Conservation (phyloP, 139 green algal species). For the Astrephomene gubernaculifera region DNA sequence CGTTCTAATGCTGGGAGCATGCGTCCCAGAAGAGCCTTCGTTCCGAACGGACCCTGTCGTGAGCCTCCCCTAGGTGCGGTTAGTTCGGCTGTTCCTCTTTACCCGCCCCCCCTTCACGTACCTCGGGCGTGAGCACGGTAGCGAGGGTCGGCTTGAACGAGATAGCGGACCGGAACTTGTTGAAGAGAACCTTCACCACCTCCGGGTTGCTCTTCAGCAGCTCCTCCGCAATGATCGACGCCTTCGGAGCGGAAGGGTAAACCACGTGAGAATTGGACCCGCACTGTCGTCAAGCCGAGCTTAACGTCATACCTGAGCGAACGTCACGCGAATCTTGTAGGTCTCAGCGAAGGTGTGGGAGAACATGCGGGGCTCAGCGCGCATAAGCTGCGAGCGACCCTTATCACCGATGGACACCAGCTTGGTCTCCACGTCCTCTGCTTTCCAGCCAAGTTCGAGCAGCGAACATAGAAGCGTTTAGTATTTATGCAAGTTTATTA, state of each 20-base stretch:
- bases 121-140: slow-evolving; percentile 91
- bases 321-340: slow-evolving; percentile 66
- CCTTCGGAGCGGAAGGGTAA: slow-evolving; percentile 55
- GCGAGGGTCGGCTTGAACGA: slow-evolving; percentile 95
- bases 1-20: too few species aligned
- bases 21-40: too few species aligned
- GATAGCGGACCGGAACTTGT: slow-evolving; percentile 94
- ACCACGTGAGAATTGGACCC: too few species aligned
- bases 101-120: not conserved
- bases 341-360: slow-evolving; percentile 55
- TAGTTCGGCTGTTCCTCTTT: too few species aligned
- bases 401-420: slow-evolving; percentile 93
- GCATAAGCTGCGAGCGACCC: slow-evolving; percentile 86
- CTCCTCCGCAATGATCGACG: slow-evolving; percentile 89
- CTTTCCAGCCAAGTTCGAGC: not conserved
- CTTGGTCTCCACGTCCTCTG: not conserved
- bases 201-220: slow-evolving; percentile 86
- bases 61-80: too few species aligned
- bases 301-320: slow-evolving; percentile 56
- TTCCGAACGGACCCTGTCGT: too few species aligned
- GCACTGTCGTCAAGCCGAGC: too few species aligned
- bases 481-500: too few species aligned
- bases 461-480: too few species aligned
- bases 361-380: slow-evolving; percentile 65
- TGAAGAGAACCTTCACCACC: slow-evolving; percentile 90